Evolutionary conservation across 2,329 filamentous ascomycete genomes (phyloP).

Genomic region (Microsporum ferrugineum): DNA sequence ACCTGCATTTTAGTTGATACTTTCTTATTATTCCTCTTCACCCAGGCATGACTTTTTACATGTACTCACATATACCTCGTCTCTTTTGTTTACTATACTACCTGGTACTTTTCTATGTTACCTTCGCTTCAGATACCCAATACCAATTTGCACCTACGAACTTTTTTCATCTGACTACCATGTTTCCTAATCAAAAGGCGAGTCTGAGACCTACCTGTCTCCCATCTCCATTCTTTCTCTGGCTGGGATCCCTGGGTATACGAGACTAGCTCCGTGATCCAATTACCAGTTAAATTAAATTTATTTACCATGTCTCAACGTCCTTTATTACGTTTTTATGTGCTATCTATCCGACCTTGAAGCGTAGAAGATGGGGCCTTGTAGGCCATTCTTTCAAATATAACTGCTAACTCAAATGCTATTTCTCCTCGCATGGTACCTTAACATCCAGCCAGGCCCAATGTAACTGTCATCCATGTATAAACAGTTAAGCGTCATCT

Average conservation of each 20-base stretch:
- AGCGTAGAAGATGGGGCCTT: no score
- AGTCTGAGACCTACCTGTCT: constrained; percentile 42
- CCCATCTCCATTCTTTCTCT: constrained; percentile 48
- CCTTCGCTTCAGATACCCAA: neutral
- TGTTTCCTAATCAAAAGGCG: constrained; percentile 4
- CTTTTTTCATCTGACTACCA: neutral
- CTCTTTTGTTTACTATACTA: neutral
- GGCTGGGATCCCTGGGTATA: constrained; percentile 14
- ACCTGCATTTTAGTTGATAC: neutral
- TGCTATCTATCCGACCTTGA: no score
- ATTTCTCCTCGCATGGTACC: no score
- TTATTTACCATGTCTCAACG: neutral
- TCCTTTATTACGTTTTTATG: neutral
- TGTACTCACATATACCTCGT: neutral
- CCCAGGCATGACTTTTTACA: neutral
- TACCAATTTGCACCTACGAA: neutral
- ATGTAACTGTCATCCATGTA: no score
- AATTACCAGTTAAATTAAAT: neutral
- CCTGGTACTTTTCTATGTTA: neutral
- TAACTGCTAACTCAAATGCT: no score
- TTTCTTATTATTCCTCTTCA: neutral
- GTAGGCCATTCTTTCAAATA: neutral
- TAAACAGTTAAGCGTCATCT: neutral
- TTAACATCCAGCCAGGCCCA: no score
- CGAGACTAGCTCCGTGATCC: neutral